phyloP scores from a whole-genome alignment of 1,284 basidiomycete species.

The Vanrija pseudolonga region DNA sequence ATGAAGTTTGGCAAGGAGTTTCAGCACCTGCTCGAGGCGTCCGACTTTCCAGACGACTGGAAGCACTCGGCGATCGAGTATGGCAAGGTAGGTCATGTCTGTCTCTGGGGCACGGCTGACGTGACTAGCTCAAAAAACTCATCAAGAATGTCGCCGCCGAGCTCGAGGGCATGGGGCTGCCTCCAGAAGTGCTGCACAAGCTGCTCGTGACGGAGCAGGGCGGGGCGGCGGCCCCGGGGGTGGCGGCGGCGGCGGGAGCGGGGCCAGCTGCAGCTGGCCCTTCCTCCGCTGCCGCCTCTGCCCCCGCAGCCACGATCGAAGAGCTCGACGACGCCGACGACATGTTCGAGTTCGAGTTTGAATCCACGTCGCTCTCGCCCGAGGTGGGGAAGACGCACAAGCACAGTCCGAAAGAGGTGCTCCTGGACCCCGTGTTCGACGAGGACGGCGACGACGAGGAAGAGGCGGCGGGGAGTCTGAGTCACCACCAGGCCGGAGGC shows the following conservation, averaged over 20 bases:
- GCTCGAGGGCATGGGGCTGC: constrained; percentile 72
- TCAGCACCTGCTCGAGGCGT: constrained; percentile 46
- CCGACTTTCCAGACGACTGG: constrained; percentile 50
- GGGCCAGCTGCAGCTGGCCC: too few relatives aligned
- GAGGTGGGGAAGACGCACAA: not conserved
- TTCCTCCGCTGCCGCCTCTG: too few relatives aligned
- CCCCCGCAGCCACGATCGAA: not conserved
- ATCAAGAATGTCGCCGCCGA: constrained; percentile 83
- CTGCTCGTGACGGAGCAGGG: constrained; percentile 49
- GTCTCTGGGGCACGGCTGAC: constrained; percentile 1
- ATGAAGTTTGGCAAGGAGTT: constrained; percentile 52
- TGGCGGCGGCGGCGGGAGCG: not conserved
- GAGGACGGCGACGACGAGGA: constrained; percentile 6
- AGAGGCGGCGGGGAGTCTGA: not conserved
- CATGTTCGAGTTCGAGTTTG: constrained; percentile 45
- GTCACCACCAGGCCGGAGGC: not conserved
- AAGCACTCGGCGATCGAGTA: constrained; percentile 73
- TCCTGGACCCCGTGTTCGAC: constrained; percentile 28
- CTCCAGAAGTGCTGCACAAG: constrained; percentile 57
- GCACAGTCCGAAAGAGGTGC: constrained; percentile 21
- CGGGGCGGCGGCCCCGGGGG: constrained; percentile 1
- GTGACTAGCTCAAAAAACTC: constrained; percentile 80
- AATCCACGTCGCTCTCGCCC: constrained; percentile 25
- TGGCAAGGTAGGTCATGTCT: constrained; percentile 59
- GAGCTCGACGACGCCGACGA: constrained; percentile 18